Evolutionary conservation across 208 protist species (phyloP), one percentile per base, ranked within the genome.

Genomic region (Wallacemonas rigidus): DNA sequence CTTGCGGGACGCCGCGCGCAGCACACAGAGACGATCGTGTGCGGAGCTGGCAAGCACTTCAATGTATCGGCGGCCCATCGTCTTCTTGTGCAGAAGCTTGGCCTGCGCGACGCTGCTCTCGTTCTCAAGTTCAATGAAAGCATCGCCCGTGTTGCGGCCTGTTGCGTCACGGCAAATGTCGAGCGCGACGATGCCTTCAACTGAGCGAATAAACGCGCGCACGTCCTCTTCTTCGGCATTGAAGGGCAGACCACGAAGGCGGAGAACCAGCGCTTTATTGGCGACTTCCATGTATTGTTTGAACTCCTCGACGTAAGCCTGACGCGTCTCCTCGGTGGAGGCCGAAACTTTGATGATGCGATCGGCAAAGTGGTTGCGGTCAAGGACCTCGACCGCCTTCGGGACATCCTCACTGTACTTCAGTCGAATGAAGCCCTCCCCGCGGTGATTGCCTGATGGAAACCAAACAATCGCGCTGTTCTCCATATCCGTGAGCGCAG

Each of bases 181-280:
- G 12, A 92, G 40, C 15, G 75, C 69, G 6, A 75, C 35, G 35
- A 86, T 79, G 39, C 76, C 77, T 0, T 74, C 50, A 7, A 89
- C 76, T 17, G 26, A 62, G 3, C 67, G 44, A 12, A 94, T 50
- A 55, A 94, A 94, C 14, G 64, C 70, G 11, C 41, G 45, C 26
- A 96, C 77, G 64, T 96, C 87, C 1, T 80, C 70, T 55, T 83
- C 76, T 2, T 79, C 85, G 11, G 85, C 43, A 2, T 35, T 47
- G 73, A 89, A 96, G 11, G 91, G 91, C 1, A 96, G 68, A 5
- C 91, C 91, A 5, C 89, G 86, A 8, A 96, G 82, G 15, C 84
- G 81, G n/a, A 88, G 76, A 1, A 90, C 85, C 14, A 79, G 43
- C 15, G 60, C 58, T 53, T 76, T 80, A 67, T 67, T 70, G 63